Conservation (phyloP, 805 yeast genomes). For the Pichia cephalocereana region DNA sequence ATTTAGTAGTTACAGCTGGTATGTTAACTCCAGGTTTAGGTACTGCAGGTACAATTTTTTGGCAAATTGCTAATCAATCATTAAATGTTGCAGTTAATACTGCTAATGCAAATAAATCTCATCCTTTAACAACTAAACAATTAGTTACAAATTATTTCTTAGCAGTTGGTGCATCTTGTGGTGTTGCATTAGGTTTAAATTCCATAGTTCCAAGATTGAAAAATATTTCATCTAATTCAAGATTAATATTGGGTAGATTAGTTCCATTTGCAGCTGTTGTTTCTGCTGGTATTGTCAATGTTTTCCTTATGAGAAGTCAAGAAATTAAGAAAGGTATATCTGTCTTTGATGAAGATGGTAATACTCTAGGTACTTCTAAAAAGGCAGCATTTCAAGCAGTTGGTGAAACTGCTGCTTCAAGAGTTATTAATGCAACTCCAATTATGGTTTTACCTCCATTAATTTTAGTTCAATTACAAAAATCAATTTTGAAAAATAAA, state of each 20-base stretch:
- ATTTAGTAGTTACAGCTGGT: slow-evolving; percentile 91
- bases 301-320: slow-evolving; percentile 93
- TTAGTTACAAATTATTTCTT: slow-evolving; percentile 68
- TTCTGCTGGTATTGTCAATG: slow-evolving; percentile 92
- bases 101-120: slow-evolving; percentile 92
- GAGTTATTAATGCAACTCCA: slow-evolving; percentile 96
- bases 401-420: slow-evolving; percentile 91
- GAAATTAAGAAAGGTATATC: slow-evolving; percentile 81
- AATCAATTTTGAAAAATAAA: slow-evolving; percentile 56
- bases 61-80: slow-evolving; percentile 98
- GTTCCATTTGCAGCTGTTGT: slow-evolving; percentile 99
- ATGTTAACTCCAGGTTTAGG: slow-evolving; percentile 95
- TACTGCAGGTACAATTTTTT: slow-evolving; percentile 81
- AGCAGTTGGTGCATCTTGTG: slow-evolving; percentile 92
- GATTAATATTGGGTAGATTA: slow-evolving; percentile 66
- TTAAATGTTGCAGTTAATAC: slow-evolving; percentile 94
- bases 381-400: slow-evolving; percentile 89
- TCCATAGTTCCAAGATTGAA: slow-evolving; percentile 82
- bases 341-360: slow-evolving; percentile 56
- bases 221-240: slow-evolving; percentile 59
- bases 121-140: slow-evolving; percentile 75
- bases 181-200: slow-evolving; percentile 90
- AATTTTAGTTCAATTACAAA: slow-evolving; percentile 68
- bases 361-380: slow-evolving; percentile 65
- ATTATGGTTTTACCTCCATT: slow-evolving; percentile 96